Evolutionary conservation across 2,329 filamentous ascomycete species (phyloP), one percentile per base, ranked within the genome.

Genomic region (Stemphylium beticola): DNA sequence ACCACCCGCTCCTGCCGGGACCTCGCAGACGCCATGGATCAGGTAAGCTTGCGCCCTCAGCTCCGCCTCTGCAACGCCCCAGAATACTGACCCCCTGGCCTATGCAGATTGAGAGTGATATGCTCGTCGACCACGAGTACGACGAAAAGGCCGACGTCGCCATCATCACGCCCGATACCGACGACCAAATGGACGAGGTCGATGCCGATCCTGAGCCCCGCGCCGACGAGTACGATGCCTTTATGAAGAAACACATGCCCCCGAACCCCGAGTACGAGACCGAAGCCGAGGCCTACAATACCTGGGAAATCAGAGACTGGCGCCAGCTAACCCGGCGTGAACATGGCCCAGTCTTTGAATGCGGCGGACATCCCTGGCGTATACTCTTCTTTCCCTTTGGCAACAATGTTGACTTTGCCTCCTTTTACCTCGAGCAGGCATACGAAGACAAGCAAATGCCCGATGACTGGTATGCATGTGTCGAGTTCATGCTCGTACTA

Each of bases 341-440:
- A 69, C 92, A 96, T 79, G 92, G 95, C 2, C 95, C 95, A 2
- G 75, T 89, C 53, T 99, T 99, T 75, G 76, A 95, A 57, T 93
- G 91, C 61, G 93, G 88, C 44, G 93, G 90, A 44, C 88, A 87
- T 72, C 95, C 93, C 74, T 99, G 95, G 95, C 90, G 93, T 68
- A 89, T 98, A 66, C 84, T 99, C 12, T 92, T 99, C 74, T 99
- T 99, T 71, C 93, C 95, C 0, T 92, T 88, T 60, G 95, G 95
- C 46, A 99, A 99, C 75, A 93, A 96, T 64, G 90, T 93, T 51
- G 93, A 98, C 63, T 90, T 91, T 70, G 92, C 90, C 41, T 98
- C 95, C 5, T 91, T 99, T 74, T 99, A 98, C 76, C 85, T 99
- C 18, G 95, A 99, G 75, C 95, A 98, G 75, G 95, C 92, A 39